Evolutionary conservation across 2,329 filamentous ascomycete species (phyloP), one percentile per base, ranked within the genome.

Genomic region (Ophiosphaerella narmari): DNA sequence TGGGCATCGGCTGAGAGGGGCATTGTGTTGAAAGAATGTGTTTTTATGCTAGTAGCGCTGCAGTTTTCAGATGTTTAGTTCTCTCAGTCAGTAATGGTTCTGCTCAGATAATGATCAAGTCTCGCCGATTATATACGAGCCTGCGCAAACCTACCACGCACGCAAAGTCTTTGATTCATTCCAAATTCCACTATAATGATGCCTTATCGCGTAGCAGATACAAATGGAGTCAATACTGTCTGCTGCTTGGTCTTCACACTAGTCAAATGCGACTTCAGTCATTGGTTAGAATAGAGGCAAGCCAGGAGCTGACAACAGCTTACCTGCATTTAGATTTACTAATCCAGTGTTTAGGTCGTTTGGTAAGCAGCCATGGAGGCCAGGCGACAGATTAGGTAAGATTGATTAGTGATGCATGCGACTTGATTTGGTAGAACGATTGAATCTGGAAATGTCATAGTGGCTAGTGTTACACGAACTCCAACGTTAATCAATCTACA

Each of bases 1-100:
- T 64, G 39, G 1, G 55, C 2, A 26, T 72, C 59, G 11, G 54
- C 38, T 11, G 69, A 63, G 43, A 73, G 61, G 55, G 70, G 70
- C 70, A 73, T 73, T 7, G 9, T 61, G 7, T 13, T 13, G 13
- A 18, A 18, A 32, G 13, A 24, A 24, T 37, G 3, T 29, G 12
- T 16, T 29, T 23, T 18, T 38, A 29, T 14, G 34, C 26, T 29
- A 29, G 26, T 29, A 29, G 6, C 11, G 26, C 26, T 29, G 26
- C 11, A 6, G 26, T 29, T 29, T 29, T 29, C 26, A 9, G 6
- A 7, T 29, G 26, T 11, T 29, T 11, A 29, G 3, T 29, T 29
- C 7, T 29, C 7, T 29, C 26, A 29, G 6, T 29, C 26, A 29
- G 11, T 7, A 29, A 29, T 21, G 26, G 11, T 29, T 8, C 26